Percentiles rank a stretch among this genome's conserved stretches.
Conservation (phyloP, 1,284 basidiomycete genomes). For the Boletus calvinii region DNA sequence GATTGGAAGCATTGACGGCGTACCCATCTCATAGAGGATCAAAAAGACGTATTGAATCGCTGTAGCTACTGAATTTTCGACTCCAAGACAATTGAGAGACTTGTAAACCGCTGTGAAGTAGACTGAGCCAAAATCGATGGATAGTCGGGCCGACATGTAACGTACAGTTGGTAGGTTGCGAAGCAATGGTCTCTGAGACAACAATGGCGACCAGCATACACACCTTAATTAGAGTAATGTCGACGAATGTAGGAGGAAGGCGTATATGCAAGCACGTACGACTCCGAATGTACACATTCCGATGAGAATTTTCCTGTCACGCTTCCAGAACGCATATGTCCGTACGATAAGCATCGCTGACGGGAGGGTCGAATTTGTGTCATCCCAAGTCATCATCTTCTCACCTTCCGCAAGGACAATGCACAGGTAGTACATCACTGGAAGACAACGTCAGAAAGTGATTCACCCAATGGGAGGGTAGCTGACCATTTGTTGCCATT, state of each 20-base stretch:
- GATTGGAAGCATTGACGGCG: not conserved
- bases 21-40: slow-evolving; percentile 21
- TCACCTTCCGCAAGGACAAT: slow-evolving; percentile 21
- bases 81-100: slow-evolving; percentile 12
- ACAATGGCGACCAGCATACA: slow-evolving; percentile 12
- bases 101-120: slow-evolving; percentile 15
- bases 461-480: not conserved
- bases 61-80: slow-evolving; percentile 6
- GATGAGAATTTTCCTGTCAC: slow-evolving; percentile 19
- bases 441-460: not conserved
- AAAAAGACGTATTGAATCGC: slow-evolving; percentile 15
- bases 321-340: slow-evolving; percentile 26
- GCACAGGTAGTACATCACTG: slow-evolving; percentile 23
- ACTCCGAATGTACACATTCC: slow-evolving; percentile 16
- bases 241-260: not conserved
- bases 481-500: slow-evolving; percentile 10
- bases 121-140: not conserved
- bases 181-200: slow-evolving; percentile 14
- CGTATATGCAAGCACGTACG: slow-evolving; percentile 8
- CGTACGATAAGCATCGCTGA: slow-evolving; percentile 25
- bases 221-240: slow-evolving; percentile 5
- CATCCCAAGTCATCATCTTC: not conserved
- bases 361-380: not conserved
- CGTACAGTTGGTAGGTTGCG: slow-evolving; percentile 9
- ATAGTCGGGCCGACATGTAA: not conserved